Conservation (phyloP, 192 early-diverging fungal genomes). For the Coemansia sp. region DNA sequence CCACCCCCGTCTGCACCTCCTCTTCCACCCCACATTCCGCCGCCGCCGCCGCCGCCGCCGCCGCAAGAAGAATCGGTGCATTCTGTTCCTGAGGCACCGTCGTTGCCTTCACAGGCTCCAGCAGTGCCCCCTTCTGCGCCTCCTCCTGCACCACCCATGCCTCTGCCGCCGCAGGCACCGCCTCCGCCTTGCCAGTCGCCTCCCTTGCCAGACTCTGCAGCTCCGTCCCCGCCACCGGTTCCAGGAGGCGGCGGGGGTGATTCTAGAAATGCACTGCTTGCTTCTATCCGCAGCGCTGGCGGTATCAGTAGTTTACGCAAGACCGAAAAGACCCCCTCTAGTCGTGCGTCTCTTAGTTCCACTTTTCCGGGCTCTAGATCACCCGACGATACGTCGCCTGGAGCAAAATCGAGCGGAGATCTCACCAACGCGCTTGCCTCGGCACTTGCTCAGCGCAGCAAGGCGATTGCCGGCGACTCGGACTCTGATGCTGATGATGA, state of each 20-base stretch:
- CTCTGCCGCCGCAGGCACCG: constrained; percentile 6
- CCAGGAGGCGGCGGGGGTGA: constrained; percentile 28
- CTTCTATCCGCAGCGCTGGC: constrained; percentile 44
- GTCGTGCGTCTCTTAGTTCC: constrained; percentile 27
- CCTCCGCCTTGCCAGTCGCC: constrained; percentile 10
- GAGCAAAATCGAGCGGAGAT: constrained; percentile 40
- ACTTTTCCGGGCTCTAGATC: constrained; percentile 26
- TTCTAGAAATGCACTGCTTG: constrained; percentile 31
- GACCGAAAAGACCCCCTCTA: constrained; percentile 21
- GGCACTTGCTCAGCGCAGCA: constrained; percentile 49
- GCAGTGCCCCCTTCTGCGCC: constrained; percentile 3
- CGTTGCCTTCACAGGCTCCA: constrained; percentile 15
- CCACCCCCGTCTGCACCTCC: constrained; percentile 24
- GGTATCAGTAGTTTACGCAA: constrained; percentile 46
- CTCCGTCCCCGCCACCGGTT: constrained; percentile 8
- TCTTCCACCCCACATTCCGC: constrained; percentile 10
- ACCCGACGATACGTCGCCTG: constrained; percentile 41
- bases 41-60: constrained; percentile 3
- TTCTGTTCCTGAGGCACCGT: constrained; percentile 17
- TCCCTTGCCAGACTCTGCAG: constrained; percentile 11
- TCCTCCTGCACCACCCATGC: constrained; percentile 20
- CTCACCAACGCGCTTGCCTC: constrained; percentile 53
- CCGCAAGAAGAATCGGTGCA: constrained; percentile 12
- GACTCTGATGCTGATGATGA: constrained; percentile 56
- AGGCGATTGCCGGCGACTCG: constrained; percentile 49